phyloP scores from a whole-genome alignment of 139 green algal genomes.

The Desmodesmus armatus region DNA sequence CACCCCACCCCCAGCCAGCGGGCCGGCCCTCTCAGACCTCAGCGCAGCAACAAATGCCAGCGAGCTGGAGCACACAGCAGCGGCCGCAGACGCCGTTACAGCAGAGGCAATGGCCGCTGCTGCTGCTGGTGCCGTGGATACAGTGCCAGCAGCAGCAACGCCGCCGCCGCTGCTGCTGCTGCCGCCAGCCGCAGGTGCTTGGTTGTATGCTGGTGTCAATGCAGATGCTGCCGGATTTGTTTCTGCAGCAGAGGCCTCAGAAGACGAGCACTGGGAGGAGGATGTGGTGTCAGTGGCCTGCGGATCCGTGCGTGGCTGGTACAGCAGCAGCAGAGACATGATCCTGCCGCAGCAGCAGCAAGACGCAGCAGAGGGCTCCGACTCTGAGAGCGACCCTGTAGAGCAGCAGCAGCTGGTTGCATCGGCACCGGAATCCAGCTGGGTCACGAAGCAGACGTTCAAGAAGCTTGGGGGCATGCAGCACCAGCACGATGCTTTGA shows the following conservation, averaged over 20 bases:
- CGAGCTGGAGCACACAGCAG: neutral
- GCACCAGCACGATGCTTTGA: neutral
- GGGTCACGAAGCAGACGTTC: neutral
- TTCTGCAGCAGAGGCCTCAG: neutral
- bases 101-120: conserved; percentile 9
- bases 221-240: neutral
- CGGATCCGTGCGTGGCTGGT: neutral
- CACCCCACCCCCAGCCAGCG: too few relatives aligned
- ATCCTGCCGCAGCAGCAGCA: neutral
- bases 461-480: neutral
- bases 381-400: too few relatives aligned
- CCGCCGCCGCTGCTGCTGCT: too few relatives aligned
- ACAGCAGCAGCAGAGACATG: neutral
- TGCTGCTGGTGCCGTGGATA: neutral
- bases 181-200: too few relatives aligned
- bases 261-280: neutral
- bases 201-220: neutral
- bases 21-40: neutral
- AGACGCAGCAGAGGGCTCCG: too few relatives aligned
- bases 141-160: neutral
- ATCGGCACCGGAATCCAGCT: neutral
- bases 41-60: neutral
- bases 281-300: neutral
- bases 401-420: neutral
- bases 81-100: conserved; percentile 3